A percentile compares a stretch with the other conserved stretches of the same genome.
phyloP scores from a whole-genome alignment of 2,329 filamentous ascomycete genomes.

The Ophioceras dolichostomum region DNA sequence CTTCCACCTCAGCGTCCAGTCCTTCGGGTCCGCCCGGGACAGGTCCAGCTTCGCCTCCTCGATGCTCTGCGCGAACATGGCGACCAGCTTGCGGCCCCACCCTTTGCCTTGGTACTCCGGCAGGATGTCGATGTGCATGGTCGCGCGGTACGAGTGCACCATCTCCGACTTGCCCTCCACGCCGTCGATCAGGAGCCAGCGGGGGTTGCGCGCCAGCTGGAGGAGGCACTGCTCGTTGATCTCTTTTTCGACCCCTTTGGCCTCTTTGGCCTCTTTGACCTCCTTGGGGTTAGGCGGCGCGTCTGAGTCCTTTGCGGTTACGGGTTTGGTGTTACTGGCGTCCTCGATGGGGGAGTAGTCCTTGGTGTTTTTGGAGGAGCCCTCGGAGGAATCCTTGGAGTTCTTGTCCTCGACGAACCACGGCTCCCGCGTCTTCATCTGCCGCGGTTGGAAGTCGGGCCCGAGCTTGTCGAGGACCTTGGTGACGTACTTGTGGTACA shows the following conservation, averaged over 20 bases:
- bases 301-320: too few relatives aligned
- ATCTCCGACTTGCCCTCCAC: constrained; percentile 21
- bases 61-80: constrained; percentile 26
- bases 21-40: constrained; percentile 1
- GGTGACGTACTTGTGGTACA: constrained; percentile 24
- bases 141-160: constrained; percentile 22
- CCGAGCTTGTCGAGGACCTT: constrained; percentile 17
- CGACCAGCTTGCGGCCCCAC: constrained; percentile 30
- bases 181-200: constrained; percentile 24
- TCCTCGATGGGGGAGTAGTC: constrained; percentile 41
- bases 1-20: neutral
- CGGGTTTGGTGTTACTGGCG: constrained; percentile 13
- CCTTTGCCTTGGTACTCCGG: constrained; percentile 26
- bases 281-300: constrained; percentile 8
- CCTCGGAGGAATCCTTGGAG: too few relatives aligned
- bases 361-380: too few relatives aligned
- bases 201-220: constrained; percentile 27
- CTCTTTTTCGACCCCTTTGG: neutral
- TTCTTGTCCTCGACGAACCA: too few relatives aligned
- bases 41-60: constrained; percentile 6
- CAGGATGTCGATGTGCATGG: constrained; percentile 37
- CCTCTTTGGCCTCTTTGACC: constrained; percentile 1
- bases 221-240: constrained; percentile 22
- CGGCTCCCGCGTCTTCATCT: constrained; percentile 16
- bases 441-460: constrained; percentile 8